phyloP scores from a whole-genome alignment of 352 stramenopile species.

The Detonula confervacea region DNA sequence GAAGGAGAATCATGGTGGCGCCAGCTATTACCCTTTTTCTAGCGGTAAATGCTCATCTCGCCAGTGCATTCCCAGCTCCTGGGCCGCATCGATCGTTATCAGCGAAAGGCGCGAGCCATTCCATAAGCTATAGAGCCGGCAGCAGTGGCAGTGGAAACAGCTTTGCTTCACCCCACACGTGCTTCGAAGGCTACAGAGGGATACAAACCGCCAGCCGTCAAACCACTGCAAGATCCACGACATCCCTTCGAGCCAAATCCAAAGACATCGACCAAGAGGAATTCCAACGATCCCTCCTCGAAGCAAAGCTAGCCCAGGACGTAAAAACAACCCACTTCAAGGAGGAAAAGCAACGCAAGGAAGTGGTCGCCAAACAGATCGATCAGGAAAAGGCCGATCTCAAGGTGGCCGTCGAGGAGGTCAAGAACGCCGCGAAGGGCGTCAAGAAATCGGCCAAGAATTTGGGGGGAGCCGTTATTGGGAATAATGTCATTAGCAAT shows the following conservation, averaged over 20 bases:
- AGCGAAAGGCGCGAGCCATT: not conserved
- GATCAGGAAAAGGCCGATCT: constrained; percentile 54
- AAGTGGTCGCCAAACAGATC: constrained; percentile 40
- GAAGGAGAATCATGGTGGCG: not conserved
- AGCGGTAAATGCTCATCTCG: not conserved
- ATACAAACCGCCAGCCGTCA: not conserved
- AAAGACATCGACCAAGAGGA: constrained; percentile 27
- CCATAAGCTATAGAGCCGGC: not conserved
- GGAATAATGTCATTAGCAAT: constrained; percentile 22
- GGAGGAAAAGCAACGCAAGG: constrained; percentile 31
- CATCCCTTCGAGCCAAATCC: not conserved
- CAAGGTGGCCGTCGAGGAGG: constrained; percentile 54
- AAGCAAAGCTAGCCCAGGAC: constrained; percentile 29
- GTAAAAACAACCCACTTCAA: constrained; percentile 22
- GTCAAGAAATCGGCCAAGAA: constrained; percentile 34
- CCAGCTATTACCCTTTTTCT: not conserved
- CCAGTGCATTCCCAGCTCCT: constrained; percentile 3
- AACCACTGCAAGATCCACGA: not conserved
- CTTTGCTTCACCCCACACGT: not conserved
- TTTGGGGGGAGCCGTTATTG: constrained; percentile 27
- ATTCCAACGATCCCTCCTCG: constrained; percentile 5
- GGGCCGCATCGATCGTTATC: not conserved
- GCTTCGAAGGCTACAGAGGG: not conserved
- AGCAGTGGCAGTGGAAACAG: not conserved
- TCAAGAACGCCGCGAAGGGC: constrained; percentile 46